Conservation (phyloP, 2,329 filamentous ascomycete genomes). For the Aureobasidium melanogenum region DNA sequence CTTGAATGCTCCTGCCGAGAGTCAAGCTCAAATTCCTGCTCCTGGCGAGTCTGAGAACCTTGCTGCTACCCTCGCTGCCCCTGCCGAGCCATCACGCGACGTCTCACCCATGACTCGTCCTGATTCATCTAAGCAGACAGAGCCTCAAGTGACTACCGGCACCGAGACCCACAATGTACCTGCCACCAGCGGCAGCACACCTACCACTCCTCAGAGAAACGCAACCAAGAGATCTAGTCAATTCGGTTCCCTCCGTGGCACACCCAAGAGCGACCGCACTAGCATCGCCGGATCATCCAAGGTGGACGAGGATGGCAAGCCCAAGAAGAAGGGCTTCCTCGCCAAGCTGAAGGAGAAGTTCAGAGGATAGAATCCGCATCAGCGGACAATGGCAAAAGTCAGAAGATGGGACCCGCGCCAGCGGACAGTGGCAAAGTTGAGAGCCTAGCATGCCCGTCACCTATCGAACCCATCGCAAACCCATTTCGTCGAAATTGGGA, state of each 20-base stretch:
- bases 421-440: background rate
- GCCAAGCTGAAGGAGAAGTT: conserved; percentile 43
- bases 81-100: conserved; percentile 29
- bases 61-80: conserved; percentile 18
- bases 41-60: conserved; percentile 9
- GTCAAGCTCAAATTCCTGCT: conserved; percentile 17
- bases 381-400: background rate
- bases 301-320: conserved; percentile 26
- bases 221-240: conserved; percentile 13
- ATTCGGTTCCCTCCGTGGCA: conserved; percentile 10
- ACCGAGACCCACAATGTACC: conserved; percentile 26
- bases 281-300: conserved; percentile 20
- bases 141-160: conserved; percentile 34
- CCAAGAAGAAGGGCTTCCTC: conserved; percentile 40
- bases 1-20: conserved; percentile 30
- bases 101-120: conserved; percentile 31
- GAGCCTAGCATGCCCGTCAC: background rate
- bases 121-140: conserved; percentile 23
- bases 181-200: conserved; percentile 3
- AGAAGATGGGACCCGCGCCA: too few species aligned
- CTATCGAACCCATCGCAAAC: background rate
- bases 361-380: conserved; percentile 17
- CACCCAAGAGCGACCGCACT: conserved; percentile 13
- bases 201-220: conserved; percentile 10
- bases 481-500: background rate